Conservation (phyloP, 345 rosid genomes). For the Hibiscus syriacus region DNA sequence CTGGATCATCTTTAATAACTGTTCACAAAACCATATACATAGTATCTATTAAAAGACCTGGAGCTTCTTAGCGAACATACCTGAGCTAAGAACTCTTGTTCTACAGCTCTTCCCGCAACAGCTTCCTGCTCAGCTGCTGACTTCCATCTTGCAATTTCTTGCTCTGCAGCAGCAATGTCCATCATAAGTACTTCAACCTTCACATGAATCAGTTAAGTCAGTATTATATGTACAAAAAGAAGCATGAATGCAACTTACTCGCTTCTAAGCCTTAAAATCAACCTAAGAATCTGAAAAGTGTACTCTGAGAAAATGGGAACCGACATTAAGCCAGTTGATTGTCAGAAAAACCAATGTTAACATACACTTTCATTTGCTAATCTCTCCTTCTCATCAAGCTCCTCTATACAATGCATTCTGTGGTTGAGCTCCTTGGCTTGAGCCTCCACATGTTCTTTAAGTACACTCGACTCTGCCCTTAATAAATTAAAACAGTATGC, state of each 20-base stretch:
- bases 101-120: too few relatives aligned
- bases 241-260: background rate
- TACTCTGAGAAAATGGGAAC: too few relatives aligned
- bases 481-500: conserved; percentile 26
- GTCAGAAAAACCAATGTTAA: background rate
- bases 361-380: conserved; percentile 93
- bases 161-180: conserved; percentile 49
- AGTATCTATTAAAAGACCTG: background rate
- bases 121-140: too few relatives aligned
- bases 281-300: too few relatives aligned
- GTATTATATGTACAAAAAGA: too few relatives aligned
- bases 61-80: too few relatives aligned
- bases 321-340: too few relatives aligned
- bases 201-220: too few relatives aligned
- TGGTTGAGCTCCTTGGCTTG: conserved; percentile 72
- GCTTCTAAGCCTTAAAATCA: background rate
- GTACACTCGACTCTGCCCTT: conserved; percentile 75
- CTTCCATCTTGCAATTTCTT: conserved; percentile 44
- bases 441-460: conserved; percentile 57
- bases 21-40: background rate
- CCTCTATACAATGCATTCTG: conserved; percentile 67
- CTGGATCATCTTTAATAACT: background rate
- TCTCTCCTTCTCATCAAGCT: conserved; percentile 86
- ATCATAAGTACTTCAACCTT: too few relatives aligned
- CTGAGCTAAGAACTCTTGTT: too few relatives aligned